A percentile compares a stretch with the other conserved stretches of the same genome.
Evolutionary conservation across 768 basidiomycete species (phyloP).

Genomic region (Strobilomyces confusus): DNA sequence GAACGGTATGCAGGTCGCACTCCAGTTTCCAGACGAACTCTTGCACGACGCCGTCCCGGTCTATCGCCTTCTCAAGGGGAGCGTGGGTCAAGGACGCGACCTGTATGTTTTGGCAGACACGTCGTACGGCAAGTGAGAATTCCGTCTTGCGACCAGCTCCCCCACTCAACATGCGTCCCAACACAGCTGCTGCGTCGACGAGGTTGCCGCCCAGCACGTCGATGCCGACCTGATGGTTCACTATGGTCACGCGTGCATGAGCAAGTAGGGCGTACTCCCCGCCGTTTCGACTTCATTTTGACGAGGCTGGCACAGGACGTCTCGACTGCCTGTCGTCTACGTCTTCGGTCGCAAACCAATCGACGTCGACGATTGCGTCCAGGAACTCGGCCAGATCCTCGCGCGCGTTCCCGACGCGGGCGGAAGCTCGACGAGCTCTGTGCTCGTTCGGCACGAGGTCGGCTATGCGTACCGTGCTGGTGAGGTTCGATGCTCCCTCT

Average conservation of each 20-base stretch:
- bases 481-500: constrained; percentile 24
- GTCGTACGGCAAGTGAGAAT: constrained; percentile 95
- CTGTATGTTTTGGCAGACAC: constrained; percentile 96
- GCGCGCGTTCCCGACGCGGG: constrained; percentile 6
- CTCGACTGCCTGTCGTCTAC: constrained; percentile 84
- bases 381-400: constrained; percentile 37
- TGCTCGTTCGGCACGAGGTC: constrained; percentile 74
- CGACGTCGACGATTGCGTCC: constrained; percentile 50
- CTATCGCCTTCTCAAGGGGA: constrained; percentile 64
- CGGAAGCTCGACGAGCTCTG: constrained; percentile 18
- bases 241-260: no score
- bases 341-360: constrained; percentile 78
- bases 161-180: constrained; percentile 4
- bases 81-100: constrained; percentile 37
- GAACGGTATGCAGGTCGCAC: constrained; percentile 54
- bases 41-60: no score
- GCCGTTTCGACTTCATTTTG: not conserved
- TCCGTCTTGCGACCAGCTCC: not conserved
- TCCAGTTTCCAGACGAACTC: constrained; percentile 96
- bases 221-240: constrained; percentile 90
- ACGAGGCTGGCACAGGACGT: constrained; percentile 52
- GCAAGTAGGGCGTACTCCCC: constrained; percentile 51
- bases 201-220: constrained; percentile 91
- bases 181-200: constrained; percentile 94
- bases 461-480: constrained; percentile 68